Evolutionary conservation across 140 eudicot genomes (phyloP).

Genomic region (Cichorium intybus): DNA sequence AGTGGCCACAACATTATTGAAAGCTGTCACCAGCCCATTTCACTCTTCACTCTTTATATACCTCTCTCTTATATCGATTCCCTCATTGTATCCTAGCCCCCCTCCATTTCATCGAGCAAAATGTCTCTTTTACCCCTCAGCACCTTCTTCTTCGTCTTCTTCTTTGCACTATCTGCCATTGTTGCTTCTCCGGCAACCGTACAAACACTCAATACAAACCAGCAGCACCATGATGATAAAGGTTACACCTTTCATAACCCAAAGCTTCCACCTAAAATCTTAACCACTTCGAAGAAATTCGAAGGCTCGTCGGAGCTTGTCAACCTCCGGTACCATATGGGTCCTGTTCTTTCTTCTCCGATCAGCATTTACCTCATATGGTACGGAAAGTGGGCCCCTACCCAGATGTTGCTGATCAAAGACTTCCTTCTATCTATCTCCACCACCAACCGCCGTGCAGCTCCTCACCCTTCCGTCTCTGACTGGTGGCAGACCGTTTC

Average conservation of each 20-base stretch:
- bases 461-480: slow-evolving; percentile 48
- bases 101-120: neutral
- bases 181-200: slow-evolving; percentile 4
- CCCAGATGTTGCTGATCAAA: slow-evolving; percentile 51
- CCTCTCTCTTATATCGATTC: neutral
- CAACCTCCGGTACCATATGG: slow-evolving; percentile 76
- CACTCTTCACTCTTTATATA: slow-evolving; percentile 26
- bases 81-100: neutral
- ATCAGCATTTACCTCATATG: slow-evolving; percentile 70
- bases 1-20: neutral
- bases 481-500: slow-evolving; percentile 80
- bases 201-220: slow-evolving; percentile 10
- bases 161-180: neutral
- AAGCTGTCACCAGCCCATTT: slow-evolving; percentile 35
- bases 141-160: slow-evolving; percentile 10
- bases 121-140: slow-evolving; percentile 9
- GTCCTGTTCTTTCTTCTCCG: slow-evolving; percentile 75
- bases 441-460: slow-evolving; percentile 31
- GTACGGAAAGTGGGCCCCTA: slow-evolving; percentile 66
- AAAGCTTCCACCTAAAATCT: slow-evolving; percentile 40
- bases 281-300: slow-evolving; percentile 50
- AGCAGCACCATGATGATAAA: slow-evolving; percentile 18
- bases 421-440: slow-evolving; percentile 75
- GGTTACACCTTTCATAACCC: slow-evolving; percentile 41
- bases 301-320: slow-evolving; percentile 83